Evolutionary conservation across 1,139 yeast species (phyloP).

Genomic region (Suhomyces yuchorum): DNA sequence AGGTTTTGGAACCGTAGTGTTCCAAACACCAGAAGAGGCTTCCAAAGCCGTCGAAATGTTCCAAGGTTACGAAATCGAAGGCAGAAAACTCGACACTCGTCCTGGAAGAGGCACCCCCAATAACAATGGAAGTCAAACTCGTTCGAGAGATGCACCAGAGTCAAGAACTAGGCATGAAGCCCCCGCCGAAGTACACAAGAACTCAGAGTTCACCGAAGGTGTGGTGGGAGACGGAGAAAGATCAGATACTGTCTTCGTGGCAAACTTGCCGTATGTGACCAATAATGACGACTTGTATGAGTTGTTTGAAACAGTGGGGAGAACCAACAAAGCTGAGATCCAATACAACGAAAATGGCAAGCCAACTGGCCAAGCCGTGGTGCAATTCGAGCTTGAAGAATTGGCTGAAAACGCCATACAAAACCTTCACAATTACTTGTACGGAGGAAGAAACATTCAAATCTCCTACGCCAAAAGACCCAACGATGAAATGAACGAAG

Average conservation of each 20-base stretch:
- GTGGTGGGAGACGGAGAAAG: slow-evolving; percentile 68
- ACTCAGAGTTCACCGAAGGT: slow-evolving; percentile 62
- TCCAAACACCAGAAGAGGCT: slow-evolving; percentile 61
- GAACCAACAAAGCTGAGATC: slow-evolving; percentile 75
- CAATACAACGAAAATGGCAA: slow-evolving; percentile 66
- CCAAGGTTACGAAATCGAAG: slow-evolving; percentile 69
- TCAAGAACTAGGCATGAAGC: slow-evolving; percentile 9
- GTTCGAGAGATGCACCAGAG: slow-evolving; percentile 17
- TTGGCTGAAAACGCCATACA: slow-evolving; percentile 75
- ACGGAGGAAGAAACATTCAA: slow-evolving; percentile 76
- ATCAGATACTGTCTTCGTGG: slow-evolving; percentile 65
- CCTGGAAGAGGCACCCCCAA: slow-evolving; percentile 49
- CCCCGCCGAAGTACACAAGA: slow-evolving; percentile 26
- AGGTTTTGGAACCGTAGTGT: slow-evolving; percentile 83
- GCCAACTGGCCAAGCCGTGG: slow-evolving; percentile 83
- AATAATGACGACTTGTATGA: slow-evolving; percentile 82
- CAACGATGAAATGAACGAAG: neutral
- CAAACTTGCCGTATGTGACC: slow-evolving; percentile 87
- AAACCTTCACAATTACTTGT: slow-evolving; percentile 74
- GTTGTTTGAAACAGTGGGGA: slow-evolving; percentile 82
- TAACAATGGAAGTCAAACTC: slow-evolving; percentile 14
- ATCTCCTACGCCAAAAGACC: slow-evolving; percentile 59
- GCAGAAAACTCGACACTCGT: slow-evolving; percentile 69
- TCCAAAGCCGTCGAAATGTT: slow-evolving; percentile 60
- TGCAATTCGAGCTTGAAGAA: slow-evolving; percentile 68